Evolutionary conservation across 768 basidiomycete genomes (phyloP), one percentile per base, ranked within the genome.

Genomic region (Tylopilus cervinicoccineus): DNA sequence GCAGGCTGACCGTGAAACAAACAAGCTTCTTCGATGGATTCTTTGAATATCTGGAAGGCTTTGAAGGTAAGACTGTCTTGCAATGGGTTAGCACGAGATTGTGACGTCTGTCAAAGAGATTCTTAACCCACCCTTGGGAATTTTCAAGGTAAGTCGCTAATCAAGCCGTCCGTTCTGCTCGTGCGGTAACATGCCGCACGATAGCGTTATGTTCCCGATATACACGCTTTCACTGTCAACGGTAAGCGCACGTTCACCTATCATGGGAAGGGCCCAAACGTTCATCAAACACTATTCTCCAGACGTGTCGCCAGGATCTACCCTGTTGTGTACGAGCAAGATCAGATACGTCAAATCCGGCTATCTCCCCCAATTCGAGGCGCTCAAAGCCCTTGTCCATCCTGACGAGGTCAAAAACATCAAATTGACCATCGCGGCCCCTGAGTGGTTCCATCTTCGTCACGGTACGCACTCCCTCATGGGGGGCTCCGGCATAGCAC

Each of bases 341-440:
- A 80, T 86, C 52, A 79, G 66, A 66, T 76, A 83, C 38, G 78
- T 75, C 9, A 74, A 73, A 52, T 75, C 81, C 0, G 83, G 84
- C 55, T 86, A 84, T 56, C 60, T 80, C 9, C 74, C 81, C 23
- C 77, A 85, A 51, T 86, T 83, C 59, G 77, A 80, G 48, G 77
- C 72, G 42, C 67, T 84, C 48, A 85, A 83, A 63, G 67, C 63
- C 23, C 58, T 83, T 17, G 80, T 84, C 22, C 59, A 76, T 16
- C 71, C 77, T 8, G 75, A 84, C 66, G 83, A 86, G 57, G 78
- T 84, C 50, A 75, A 75, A 58, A 72, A 75, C 58, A 76, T 88
- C 64, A 89, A 91, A 63, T 58, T 88, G 50, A 88, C 83, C 13
- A 70, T 86, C 65, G 83, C 80, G 50, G 79, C 84, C 0, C 86